Evolutionary conservation across 1,284 basidiomycete genomes (phyloP), one percentile per base, ranked within the genome.

Genomic region (Ustilago lituana): DNA sequence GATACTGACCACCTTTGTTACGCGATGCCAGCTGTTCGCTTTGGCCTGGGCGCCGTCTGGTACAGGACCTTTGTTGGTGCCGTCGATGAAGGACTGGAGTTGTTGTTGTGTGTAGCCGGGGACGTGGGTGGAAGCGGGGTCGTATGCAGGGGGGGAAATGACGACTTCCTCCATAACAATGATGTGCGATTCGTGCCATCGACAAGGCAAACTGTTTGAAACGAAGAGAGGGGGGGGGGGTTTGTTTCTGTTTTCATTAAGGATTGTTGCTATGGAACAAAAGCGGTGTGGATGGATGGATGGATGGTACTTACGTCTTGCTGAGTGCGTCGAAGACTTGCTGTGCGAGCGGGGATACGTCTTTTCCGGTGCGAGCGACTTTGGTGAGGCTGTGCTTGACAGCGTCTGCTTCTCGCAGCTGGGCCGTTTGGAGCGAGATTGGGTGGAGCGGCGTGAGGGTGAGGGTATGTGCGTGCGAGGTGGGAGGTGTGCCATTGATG

Each of bases 101-200:
- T 77, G 70, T n/a, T 64, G 60, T 24, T 57, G 64, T 8, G 67
- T 57, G 12, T 73, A 58, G 26, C 61, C 50, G 3, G 78, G 77
- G 10, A 80, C 76, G 36, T 76, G 66, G 14, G 78, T 77, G 7
- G 76, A 72, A 11, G 62, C 56, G 15, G 58, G 56, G 43, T 76
- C 75, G 51, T 79, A 79, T 20, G 51, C 47, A 9, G 78, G 78
- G 4, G 70, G 72, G 4, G 66, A 73, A 52, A 82, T 69, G 36
- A 79, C 72, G 14, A 82, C 73, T 43, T 82, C 79, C 43, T 82
- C 80, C 65, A 82, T 66, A 24, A 82, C 79, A 36, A 82, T 79
- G 37, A 82, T 82, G 46, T 82, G 80, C 2, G 70, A 59, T 7
- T 66, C 69, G 49, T 80, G 73, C 80, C 80, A 82, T 24, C 80